Conservation (phyloP, 108 stramenopile genomes). For the Cyclostephanos tholiformis region DNA sequence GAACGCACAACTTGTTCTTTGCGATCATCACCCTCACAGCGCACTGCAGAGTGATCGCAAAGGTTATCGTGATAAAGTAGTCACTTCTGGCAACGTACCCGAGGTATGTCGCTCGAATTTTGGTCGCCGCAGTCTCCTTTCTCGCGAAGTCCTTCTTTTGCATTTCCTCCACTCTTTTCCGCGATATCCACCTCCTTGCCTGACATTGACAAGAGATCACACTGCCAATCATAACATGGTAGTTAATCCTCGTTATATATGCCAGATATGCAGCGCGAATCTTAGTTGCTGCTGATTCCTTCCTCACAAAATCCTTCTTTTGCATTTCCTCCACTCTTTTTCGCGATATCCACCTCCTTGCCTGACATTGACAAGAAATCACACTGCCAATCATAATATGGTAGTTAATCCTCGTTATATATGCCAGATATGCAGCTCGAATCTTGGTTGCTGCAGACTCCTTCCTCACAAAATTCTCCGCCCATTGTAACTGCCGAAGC, state of each 20-base stretch:
- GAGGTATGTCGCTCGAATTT: slow-evolving; percentile 31
- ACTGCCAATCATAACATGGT: neutral
- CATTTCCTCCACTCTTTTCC: no score
- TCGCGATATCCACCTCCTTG: slow-evolving; percentile 17
- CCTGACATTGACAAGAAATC: neutral
- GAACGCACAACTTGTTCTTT: neutral
- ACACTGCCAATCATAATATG: neutral
- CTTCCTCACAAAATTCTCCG: slow-evolving; percentile 1
- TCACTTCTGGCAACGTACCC: slow-evolving; percentile 15
- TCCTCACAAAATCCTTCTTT: no score
- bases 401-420: neutral
- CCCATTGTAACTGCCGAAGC: slow-evolving; percentile 1
- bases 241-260: neutral
- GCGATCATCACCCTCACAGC: neutral
- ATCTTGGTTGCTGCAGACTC: slow-evolving; percentile 4
- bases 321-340: no score
- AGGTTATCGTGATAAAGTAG: slow-evolving; percentile 18
- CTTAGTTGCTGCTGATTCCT: slow-evolving; percentile 4
- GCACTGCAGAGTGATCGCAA: slow-evolving; percentile 14
- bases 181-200: slow-evolving; percentile 12
- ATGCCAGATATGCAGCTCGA: slow-evolving; percentile 4
- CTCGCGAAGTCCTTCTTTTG: no score
- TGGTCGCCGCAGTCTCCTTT: slow-evolving; percentile 49
- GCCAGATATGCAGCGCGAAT: slow-evolving; percentile 9
- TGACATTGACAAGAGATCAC: neutral